Base-by-base conservation (phyloP, 2,329 filamentous ascomycete genomes). In the Calycina marina region DNA sequence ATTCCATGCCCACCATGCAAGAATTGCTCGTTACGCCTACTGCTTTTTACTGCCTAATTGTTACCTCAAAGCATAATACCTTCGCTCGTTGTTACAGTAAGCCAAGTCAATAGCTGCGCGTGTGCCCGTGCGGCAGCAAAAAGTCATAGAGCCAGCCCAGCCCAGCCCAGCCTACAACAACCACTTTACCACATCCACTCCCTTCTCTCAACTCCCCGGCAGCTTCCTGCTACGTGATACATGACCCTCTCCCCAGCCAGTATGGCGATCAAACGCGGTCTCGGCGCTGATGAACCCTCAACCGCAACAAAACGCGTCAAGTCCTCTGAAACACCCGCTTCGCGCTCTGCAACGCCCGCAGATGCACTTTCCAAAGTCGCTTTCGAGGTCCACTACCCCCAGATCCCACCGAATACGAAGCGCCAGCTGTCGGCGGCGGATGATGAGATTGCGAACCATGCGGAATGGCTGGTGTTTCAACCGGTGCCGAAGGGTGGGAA, bases 231-330 rank as follows among this genome's bases (percentile, higher is more conserved):
- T 29, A 15, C 26, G 6, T 16, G 14, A 22, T n/a, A 17, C 22
- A 28, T 35, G 22, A 9, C 14, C 25, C 9, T 14, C 25, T 15
- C 30, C 18, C 12, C 31, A 16, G 25, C n/a, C 17, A n/a, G n/a
- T n/a, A 49, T 49, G 47, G 43, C 47, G 17, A 45, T 43, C n/a
- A 49, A 49, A 37, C 45, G 43, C 36, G 45, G 39, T 13, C 31
- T 42, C 10, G 17, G 28, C 27, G 25, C 34, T 14, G 24, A 33
- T 12, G 35, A 43, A 12, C 35, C 38, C 17, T 22, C 20, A 9
- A 27, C 32, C 10, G n/a, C 25, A 4, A 30, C 32, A 10, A 48
- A 49, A 31, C 41, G 47, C 20, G 34, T 39, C 30, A 49, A 44
- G 36, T 38, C 25, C 6, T 38, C 34, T 4, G 37, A 31, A 5